phyloP scores from a whole-genome alignment of 1,139 yeast species.

The Taphrina pruni region DNA sequence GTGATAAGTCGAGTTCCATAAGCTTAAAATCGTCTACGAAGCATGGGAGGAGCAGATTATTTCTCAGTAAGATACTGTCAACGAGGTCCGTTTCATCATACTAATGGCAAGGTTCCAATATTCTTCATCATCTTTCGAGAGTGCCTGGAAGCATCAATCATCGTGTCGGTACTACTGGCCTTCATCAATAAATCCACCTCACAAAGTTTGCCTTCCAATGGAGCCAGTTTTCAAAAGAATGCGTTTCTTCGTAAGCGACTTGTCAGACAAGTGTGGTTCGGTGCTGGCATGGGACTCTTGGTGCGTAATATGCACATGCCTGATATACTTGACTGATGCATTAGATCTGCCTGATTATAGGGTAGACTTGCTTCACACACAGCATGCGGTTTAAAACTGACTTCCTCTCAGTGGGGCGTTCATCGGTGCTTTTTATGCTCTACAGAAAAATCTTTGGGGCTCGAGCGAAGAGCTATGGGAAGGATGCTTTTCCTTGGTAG shows the following conservation, averaged over 20 bases:
- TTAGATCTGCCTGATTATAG: slow-evolving; percentile 70
- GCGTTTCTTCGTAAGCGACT: slow-evolving; percentile 64
- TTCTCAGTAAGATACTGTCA: slow-evolving; percentile 3
- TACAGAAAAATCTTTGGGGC: slow-evolving; percentile 84
- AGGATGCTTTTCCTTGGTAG: slow-evolving; percentile 82
- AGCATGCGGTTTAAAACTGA: background rate
- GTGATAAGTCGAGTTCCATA: background rate
- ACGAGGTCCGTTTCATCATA: background rate
- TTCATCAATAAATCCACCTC: slow-evolving; percentile 72
- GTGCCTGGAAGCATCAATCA: slow-evolving; percentile 85
- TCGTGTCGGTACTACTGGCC: slow-evolving; percentile 85
- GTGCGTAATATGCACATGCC: background rate
- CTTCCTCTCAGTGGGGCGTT: slow-evolving; percentile 60
- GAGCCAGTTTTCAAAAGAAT: slow-evolving; percentile 50
- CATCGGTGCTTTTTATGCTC: slow-evolving; percentile 79
- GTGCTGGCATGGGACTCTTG: slow-evolving; percentile 71
- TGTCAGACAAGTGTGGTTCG: slow-evolving; percentile 77
- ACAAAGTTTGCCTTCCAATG: slow-evolving; percentile 50
- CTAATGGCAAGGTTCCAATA: slow-evolving; percentile 51
- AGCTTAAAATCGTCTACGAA: slow-evolving; percentile 2
- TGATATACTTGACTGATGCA: slow-evolving; percentile 48
- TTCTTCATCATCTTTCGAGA: slow-evolving; percentile 91
- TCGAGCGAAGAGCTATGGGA: slow-evolving; percentile 91
- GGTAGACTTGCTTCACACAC: slow-evolving; percentile 50
- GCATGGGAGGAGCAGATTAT: slow-evolving; percentile 26